Conservation (phyloP, 2,329 filamentous ascomycete species). For the Alternaria burnsii region DNA sequence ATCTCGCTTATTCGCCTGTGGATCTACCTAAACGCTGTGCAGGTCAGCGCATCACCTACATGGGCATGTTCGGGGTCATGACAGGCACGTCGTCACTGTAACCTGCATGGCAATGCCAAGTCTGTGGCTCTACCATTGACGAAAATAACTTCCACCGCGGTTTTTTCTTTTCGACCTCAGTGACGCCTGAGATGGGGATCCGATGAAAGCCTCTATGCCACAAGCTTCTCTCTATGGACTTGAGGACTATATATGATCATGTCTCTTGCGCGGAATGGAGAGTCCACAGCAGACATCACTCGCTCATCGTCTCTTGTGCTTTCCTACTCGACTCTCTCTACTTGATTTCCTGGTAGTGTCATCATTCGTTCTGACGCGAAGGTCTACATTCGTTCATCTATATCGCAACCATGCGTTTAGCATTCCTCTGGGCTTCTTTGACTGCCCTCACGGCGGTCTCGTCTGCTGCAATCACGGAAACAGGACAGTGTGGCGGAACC, state of each 20-base stretch:
- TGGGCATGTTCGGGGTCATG: not conserved
- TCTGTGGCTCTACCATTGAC: not conserved
- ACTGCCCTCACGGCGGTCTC: not conserved
- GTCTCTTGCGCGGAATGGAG: not conserved
- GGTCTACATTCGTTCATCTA: not conserved
- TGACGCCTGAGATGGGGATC: not conserved
- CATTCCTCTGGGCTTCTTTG: not conserved
- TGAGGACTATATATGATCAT: not conserved
- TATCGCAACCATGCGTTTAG: not conserved
- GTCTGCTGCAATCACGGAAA: not conserved
- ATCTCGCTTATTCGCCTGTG: not conserved
- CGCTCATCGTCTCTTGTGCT: not conserved
- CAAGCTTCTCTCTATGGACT: not conserved
- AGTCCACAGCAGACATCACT: not conserved
- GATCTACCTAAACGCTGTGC: not conserved
- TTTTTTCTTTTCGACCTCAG: not conserved
- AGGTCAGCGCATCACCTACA: not conserved
- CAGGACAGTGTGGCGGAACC: not conserved
- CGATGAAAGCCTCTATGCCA: not conserved
- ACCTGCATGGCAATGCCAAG: not conserved
- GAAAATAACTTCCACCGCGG: not conserved
- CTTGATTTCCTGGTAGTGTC: not conserved
- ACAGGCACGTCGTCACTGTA: not conserved
- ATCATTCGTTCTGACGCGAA: constrained; percentile 7
- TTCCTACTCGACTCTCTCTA: not conserved